Evolutionary conservation across 192 early-diverging fungal genomes (phyloP), one percentile per base, ranked within the genome.

Genomic region (Entomortierella parvispora): DNA sequence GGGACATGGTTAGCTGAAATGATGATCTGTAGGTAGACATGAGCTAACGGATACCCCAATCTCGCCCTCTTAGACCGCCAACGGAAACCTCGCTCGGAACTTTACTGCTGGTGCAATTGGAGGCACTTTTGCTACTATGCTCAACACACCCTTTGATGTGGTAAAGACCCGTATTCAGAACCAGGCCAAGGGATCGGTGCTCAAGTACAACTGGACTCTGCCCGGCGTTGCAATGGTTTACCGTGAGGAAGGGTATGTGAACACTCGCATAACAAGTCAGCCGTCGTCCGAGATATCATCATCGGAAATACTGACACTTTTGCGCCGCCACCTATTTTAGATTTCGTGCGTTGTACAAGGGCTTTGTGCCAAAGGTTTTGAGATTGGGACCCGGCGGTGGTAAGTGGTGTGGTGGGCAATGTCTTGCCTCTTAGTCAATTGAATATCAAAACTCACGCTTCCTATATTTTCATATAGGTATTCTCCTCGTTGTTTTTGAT

Each of bases 151-250:
- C 20, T 90, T 95, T 46, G 97, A 99, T 84, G 97, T 99, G 28
- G 95, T 96, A 60, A 99, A 99, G 88, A 96, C 95, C 6, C 89
- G 97, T 56, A 91, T 99, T 54, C 97, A 99, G 82, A 92, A 94
- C 82, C 88, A 93, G 67, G 75, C 84, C 18, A 89, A 88, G 31
- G 84, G 79, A 33, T 81, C 82, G 2, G 87, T 91, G 2, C 87
- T 84, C 53, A 95, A 94, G 81, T 99, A 99, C 81, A 93, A 92
- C 85, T 95, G 95, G 88, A 87, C 95, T 45, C 15, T 96, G 60
- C 93, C 94, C 2, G 88, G 93, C 4, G 76, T 96, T 40, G 85
- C 65, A 12, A 90, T 85, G 18, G 93, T 99, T 62, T 87, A 86
- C 43, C 83, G 88, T 42, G 97, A 99, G 81, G 97, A 99, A 87